These are phyloP conservation scores for Pseudoneurospora amorphoporcata DNA, from an alignment of 495 filamentous ascomycete genomes.

Conservation along the genomic window DNA sequence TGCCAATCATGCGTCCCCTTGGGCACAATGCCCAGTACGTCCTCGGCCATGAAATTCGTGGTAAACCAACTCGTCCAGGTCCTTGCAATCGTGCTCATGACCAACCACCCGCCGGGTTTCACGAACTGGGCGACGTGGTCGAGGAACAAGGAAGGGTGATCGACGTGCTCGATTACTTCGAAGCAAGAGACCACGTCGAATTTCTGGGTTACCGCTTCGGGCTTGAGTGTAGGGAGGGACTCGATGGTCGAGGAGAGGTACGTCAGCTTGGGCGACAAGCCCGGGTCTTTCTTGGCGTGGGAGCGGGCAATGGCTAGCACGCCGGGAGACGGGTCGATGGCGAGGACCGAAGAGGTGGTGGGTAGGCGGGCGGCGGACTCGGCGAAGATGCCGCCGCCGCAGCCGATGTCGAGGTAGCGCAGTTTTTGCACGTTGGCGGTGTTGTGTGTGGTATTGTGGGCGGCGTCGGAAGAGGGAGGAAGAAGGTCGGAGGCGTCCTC, in stretches of 20 bases:
- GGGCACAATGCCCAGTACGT: conserved; percentile 78
- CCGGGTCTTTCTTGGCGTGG: conserved; percentile 62
- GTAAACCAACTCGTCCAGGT: conserved; percentile 80
- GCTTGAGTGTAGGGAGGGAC: conserved; percentile 38
- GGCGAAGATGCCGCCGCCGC: conserved; percentile 93
- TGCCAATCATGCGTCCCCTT: conserved; percentile 89
- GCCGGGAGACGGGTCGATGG: conserved; percentile 72
- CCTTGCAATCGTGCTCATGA: conserved; percentile 82
- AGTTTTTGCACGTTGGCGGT: conserved; percentile 23
- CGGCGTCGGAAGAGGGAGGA: neutral
- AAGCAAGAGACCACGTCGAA: conserved; percentile 79
- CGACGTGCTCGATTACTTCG: conserved; percentile 91
- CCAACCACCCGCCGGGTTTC: conserved; percentile 83
- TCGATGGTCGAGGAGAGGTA: conserved; percentile 70
- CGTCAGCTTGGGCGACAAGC: conserved; percentile 45
- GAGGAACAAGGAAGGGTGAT: conserved; percentile 60
- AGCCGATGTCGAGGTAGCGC: conserved; percentile 84
- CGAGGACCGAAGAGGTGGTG: conserved; percentile 58
- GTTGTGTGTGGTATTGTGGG: conserved; percentile 18
- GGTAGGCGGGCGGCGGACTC: conserved; percentile 76
- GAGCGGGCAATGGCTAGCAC: conserved; percentile 68
- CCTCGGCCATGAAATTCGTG: conserved; percentile 88
- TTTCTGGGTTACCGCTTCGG: conserved; percentile 23
- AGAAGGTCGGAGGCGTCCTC: neutral
- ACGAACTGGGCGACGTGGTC: conserved; percentile 57